Conservation (phyloP, 2,329 filamentous ascomycete species). For the Penicillium decumbens region DNA sequence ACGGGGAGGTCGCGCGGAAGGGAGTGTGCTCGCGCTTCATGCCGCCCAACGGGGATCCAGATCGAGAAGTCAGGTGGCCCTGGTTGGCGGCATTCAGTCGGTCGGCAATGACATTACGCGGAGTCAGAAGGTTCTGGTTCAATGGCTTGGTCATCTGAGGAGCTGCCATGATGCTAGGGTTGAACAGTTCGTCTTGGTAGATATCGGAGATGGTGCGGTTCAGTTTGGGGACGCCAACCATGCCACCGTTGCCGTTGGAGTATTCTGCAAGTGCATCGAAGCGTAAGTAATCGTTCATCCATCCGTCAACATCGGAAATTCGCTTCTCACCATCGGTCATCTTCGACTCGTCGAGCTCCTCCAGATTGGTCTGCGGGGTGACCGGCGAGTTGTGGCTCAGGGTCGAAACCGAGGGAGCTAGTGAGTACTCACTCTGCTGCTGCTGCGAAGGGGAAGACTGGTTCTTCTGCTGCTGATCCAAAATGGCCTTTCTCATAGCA, state of each 20-base stretch:
- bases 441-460: conserved; percentile 33
- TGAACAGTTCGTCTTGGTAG: conserved; percentile 80
- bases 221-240: conserved; percentile 63
- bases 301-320: conserved; percentile 36
- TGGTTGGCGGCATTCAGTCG: conserved; percentile 74
- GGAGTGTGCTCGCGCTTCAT: conserved; percentile 68
- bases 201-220: conserved; percentile 82
- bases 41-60: conserved; percentile 51
- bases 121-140: conserved; percentile 41
- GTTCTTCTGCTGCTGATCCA: conserved; percentile 44
- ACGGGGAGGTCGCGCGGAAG: conserved; percentile 67
- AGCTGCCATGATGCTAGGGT: conserved; percentile 42
- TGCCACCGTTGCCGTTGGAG: conserved; percentile 35
- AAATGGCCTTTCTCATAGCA: conserved; percentile 56
- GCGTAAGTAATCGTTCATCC: conserved; percentile 66
- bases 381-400: conserved; percentile 58
- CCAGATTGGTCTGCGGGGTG: conserved; percentile 55
- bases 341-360: conserved; percentile 52
- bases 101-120: conserved; percentile 64
- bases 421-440: conserved; percentile 47
- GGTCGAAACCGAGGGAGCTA: conserved; percentile 57
- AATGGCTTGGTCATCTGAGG: conserved; percentile 35
- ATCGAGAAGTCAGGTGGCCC: conserved; percentile 62
- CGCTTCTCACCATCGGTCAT: conserved; percentile 54
- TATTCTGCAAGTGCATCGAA: conserved; percentile 54